Base-by-base conservation (phyloP, 352 stramenopile species). In the Globisporangium alternatum region DNA sequence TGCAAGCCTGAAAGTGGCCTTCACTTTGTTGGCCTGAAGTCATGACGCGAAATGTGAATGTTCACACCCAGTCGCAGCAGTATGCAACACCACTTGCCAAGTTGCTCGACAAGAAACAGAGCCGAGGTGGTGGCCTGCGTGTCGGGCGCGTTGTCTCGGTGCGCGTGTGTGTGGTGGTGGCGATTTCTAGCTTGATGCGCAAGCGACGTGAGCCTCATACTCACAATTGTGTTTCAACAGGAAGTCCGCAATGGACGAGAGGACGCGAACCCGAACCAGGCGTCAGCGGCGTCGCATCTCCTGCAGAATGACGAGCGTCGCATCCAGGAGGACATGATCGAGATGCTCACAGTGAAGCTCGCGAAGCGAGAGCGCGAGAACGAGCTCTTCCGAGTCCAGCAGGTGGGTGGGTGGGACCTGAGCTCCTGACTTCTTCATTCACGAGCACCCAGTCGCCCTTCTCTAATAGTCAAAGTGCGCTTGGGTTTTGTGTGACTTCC, bases 281-380 rank as follows among this genome's bases (percentile, higher is more conserved):
- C 60, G 21, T 71, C 65, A 41, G 58, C 53, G 25, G 2, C 25
- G 22, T 54, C 78, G 28, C 39, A 13, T 45, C 60, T 81, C 17
- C 13, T 54, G 12, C 78, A 84, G 37, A 69, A 78, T 35, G 80
- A 81, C 57, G 82, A 91, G 59, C 60, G 63, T 9, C 73, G 80
- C 53, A 72, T 89, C 35, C 78, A 88, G 56, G 69, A 86, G 5
- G 75, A 86, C 60, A 74, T 89, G 9, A 71, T 87, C 15, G 78
- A 91, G 57, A 82, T 91, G 69, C 76, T 91, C 21, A 82, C 76
- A 0, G 57, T 66, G 37, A 87, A 86, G 21, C 66, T 91, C 28
- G 77, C 78, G 0, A 86, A 87, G 62, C 83, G 83, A 30, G 82
- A 89, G 57, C 83, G 85, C 51, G 80, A 89, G 56, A 71, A 68